Percentiles rank a stretch among this genome's conserved stretches.
Evolutionary conservation across 2,329 filamentous ascomycete species (phyloP).

Genomic region (Penicillium frequentans): DNA sequence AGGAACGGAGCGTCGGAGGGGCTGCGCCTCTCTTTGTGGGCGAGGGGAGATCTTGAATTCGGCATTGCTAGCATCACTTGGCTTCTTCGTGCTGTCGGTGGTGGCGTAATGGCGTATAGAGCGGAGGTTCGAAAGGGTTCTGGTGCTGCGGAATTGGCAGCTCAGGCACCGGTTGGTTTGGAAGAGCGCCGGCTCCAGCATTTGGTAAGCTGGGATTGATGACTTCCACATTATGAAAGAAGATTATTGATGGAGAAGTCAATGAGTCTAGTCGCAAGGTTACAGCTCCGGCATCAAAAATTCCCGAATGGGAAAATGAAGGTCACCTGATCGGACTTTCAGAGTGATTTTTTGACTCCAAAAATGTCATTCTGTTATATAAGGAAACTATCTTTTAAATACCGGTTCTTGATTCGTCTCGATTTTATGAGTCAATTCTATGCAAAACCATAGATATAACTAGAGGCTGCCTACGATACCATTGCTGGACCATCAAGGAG

Average conservation of each 20-base stretch:
- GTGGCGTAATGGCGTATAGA: slow-evolving; percentile 32
- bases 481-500: no score
- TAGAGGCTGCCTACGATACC: background rate
- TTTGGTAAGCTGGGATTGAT: slow-evolving; percentile 14
- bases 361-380: background rate
- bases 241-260: background rate
- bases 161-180: slow-evolving; percentile 33
- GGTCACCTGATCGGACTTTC: background rate
- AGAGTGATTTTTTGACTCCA: background rate
- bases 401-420: no score
- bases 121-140: slow-evolving; percentile 16
- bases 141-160: slow-evolving; percentile 35
- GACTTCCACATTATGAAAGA: slow-evolving; percentile 32
- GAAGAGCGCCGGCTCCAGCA: slow-evolving; percentile 26
- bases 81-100: slow-evolving; percentile 12
- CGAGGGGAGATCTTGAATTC: slow-evolving; percentile 10
- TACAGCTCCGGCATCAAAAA: slow-evolving; percentile 3
- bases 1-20: slow-evolving; percentile 17
- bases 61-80: slow-evolving; percentile 4
- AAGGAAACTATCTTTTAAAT: background rate
- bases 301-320: slow-evolving; percentile 1
- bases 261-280: background rate
- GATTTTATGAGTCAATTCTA: background rate
- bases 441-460: background rate
- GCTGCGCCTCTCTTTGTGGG: slow-evolving; percentile 2